These are phyloP conservation scores for Sporobolus alterniflorus DNA, from an alignment of 202 grass and related monocot species.

Conservation along the genomic window DNA sequence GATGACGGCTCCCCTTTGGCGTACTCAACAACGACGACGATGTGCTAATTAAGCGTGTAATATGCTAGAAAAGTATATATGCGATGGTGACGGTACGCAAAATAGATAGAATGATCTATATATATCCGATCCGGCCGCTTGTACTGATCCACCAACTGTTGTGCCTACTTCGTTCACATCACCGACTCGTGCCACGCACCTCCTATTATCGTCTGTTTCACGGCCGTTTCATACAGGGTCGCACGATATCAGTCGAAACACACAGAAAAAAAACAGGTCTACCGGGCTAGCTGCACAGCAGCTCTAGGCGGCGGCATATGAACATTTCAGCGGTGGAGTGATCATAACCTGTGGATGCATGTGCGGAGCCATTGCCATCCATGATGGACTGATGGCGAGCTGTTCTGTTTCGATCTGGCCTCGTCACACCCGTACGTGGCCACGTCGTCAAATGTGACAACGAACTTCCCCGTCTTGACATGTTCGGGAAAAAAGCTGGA, in stretches of 20 bases:
- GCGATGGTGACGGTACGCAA: slow-evolving; percentile 26
- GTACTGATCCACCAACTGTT: neutral
- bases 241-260: neutral
- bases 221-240: neutral
- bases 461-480: slow-evolving; percentile 10
- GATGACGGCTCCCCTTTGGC: neutral
- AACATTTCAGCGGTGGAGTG: neutral
- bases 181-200: neutral
- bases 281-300: neutral
- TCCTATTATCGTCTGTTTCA: neutral
- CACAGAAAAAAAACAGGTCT: neutral
- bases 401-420: too few relatives aligned
- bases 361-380: neutral
- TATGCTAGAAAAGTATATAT: neutral
- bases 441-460: slow-evolving; percentile 40
- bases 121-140: neutral
- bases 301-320: neutral
- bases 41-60: neutral
- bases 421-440: too few relatives aligned
- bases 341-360: slow-evolving; percentile 8
- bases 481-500: slow-evolving; percentile 25
- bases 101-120: slow-evolving; percentile 19
- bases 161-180: neutral
- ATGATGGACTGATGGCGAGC: neutral
- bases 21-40: slow-evolving; percentile 18